Evolutionary conservation across 2,329 filamentous ascomycete species (phyloP), one percentile per base, ranked within the genome.

Genomic region (Curvularia sp.): DNA sequence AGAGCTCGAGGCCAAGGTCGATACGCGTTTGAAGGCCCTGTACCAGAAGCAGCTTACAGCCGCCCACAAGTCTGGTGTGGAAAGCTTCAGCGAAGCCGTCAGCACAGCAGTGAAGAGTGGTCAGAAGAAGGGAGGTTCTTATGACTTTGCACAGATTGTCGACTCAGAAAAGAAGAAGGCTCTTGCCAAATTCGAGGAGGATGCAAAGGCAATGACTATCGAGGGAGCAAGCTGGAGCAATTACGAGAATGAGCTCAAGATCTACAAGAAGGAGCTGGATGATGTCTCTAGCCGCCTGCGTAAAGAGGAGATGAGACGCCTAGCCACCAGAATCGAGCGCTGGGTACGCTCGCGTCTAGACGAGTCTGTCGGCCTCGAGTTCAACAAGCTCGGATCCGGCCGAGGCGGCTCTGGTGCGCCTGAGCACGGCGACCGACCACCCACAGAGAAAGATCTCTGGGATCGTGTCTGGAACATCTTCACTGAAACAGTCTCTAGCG

Each of bases 141-240:
- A 99, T 72, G 95, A 99, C 74, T 99, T 99, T 77, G 93, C 93
- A 22, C 90, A 96, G 66, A 97, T 98, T 68, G 95, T 99, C 5
- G 86, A 88, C 39, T 84, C 87, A 55, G 91, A 97, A 76, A 96
- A 95, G 80, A 85, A 85, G 69, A 87, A 87, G 74, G 88, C 92
- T 0, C 75, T 97, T 35, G 84, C 88, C 15, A 85, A 85, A 44
- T 99, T 96, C 74, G 88, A 91, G 73, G 83, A 84, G 20, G 90
- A 95, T 70, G 92, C 91, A 1, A 85, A 89, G 69, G 86, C 87
- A 49, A 85, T 94, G 8, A 80, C 87, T 7, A 92, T 99, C 9
- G 86, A 92, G 64, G 91, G 87, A n/a, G 86, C 94, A 0, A 74
- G 88, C 0, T 99, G 94, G 94, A 93, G 91, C 66, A 90, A 92